A percentile compares a stretch with the other conserved stretches of the same genome.
Conservation (phyloP, 2,329 filamentous ascomycete species). For the Monilinia aucupariae region DNA sequence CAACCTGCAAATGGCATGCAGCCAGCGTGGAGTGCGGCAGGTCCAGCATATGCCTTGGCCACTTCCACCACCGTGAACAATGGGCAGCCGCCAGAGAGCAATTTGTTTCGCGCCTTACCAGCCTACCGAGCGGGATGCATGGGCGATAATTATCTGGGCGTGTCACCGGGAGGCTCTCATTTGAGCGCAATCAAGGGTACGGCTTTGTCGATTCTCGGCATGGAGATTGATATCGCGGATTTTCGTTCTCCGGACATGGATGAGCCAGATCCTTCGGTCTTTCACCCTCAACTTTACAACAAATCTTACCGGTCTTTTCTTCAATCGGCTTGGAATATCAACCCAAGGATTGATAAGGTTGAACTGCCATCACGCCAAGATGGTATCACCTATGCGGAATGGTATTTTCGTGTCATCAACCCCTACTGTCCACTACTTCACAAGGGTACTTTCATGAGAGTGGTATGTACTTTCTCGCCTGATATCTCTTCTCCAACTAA, state of each 20-base stretch:
- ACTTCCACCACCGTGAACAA: background rate
- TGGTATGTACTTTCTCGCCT: slow-evolving; percentile 45
- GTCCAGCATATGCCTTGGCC: slow-evolving; percentile 18
- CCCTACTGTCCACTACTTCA: slow-evolving; percentile 73
- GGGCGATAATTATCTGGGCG: slow-evolving; percentile 62
- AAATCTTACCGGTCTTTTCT: slow-evolving; percentile 69
- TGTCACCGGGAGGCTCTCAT: slow-evolving; percentile 52
- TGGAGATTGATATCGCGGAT: slow-evolving; percentile 71
- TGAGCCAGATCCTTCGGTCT: slow-evolving; percentile 47
- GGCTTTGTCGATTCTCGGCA: slow-evolving; percentile 70
- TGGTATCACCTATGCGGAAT: slow-evolving; percentile 63
- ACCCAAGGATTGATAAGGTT: slow-evolving; percentile 49
- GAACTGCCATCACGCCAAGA: slow-evolving; percentile 59
- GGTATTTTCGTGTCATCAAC: slow-evolving; percentile 69
- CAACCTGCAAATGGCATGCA: slow-evolving; percentile 12
- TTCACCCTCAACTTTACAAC: slow-evolving; percentile 50
- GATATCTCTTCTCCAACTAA: slow-evolving; percentile 10
- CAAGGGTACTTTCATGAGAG: slow-evolving; percentile 62
- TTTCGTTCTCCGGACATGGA: slow-evolving; percentile 64
- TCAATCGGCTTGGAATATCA: slow-evolving; percentile 57
- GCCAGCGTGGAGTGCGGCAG: slow-evolving; percentile 22
- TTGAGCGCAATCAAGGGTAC: slow-evolving; percentile 72
- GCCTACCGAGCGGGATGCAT: slow-evolving; percentile 35
- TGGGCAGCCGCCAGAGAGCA: slow-evolving; percentile 25
- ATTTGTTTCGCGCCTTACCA: slow-evolving; percentile 27